phyloP scores from a whole-genome alignment of 108 stramenopile species.

The Chaetoceros muelleri region DNA sequence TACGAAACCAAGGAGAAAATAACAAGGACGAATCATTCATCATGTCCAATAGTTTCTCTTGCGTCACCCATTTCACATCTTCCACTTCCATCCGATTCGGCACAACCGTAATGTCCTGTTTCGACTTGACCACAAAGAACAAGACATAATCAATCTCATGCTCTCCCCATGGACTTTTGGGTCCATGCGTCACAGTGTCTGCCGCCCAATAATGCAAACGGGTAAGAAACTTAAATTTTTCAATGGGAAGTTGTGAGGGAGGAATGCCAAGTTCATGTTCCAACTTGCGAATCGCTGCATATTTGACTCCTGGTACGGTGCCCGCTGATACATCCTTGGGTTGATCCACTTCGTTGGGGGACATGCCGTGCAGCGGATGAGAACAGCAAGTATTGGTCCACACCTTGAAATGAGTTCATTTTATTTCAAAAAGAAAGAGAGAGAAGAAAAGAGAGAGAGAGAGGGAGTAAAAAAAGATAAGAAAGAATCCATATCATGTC shows the following conservation, averaged over 20 bases:
- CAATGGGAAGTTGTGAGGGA: slow-evolving; percentile 35
- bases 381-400: slow-evolving; percentile 99
- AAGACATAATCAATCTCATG: slow-evolving; percentile 99
- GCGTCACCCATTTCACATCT: slow-evolving; percentile 63
- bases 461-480: background rate
- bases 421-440: slow-evolving; percentile 7
- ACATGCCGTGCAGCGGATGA: slow-evolving; percentile 92
- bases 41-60: slow-evolving; percentile 51
- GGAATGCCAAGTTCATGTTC: slow-evolving; percentile 94
- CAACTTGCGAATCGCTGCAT: slow-evolving; percentile 95
- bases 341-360: slow-evolving; percentile 61
- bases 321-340: slow-evolving; percentile 51
- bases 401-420: no score
- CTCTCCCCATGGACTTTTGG: slow-evolving; percentile 91
- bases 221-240: slow-evolving; percentile 91
- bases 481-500: no score
- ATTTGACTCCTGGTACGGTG: slow-evolving; percentile 80
- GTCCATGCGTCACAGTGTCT: slow-evolving; percentile 83
- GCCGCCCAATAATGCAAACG: slow-evolving; percentile 97
- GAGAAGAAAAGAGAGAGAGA: background rate
- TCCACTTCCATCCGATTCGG: slow-evolving; percentile 91
- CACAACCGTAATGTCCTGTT: slow-evolving; percentile 45
- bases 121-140: slow-evolving; percentile 51
- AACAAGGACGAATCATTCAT: slow-evolving; percentile 52
- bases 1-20: slow-evolving; percentile 88